phyloP scores from a whole-genome alignment of 441 rosid genomes.

The Pelargonium myrrhifolium region DNA sequence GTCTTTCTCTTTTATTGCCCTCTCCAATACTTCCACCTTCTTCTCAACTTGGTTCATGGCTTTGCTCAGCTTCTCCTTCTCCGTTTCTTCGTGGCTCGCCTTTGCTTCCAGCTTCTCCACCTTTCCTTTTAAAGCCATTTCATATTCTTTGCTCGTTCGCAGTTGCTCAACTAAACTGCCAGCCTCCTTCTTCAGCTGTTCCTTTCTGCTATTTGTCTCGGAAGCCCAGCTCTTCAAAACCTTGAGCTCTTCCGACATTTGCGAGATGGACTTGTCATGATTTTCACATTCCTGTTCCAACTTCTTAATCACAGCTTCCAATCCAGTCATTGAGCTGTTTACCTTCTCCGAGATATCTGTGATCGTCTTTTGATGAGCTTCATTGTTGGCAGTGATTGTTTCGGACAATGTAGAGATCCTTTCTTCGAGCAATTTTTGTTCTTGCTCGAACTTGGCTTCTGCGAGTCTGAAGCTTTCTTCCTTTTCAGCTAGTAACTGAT shows the following conservation, averaged over 20 bases:
- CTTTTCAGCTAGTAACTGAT: conserved; percentile 65
- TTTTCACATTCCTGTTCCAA: conserved; percentile 32
- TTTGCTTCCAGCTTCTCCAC: conserved; percentile 40
- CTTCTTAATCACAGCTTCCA: conserved; percentile 34
- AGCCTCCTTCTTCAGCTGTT: conserved; percentile 28
- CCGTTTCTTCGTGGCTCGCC: conserved; percentile 38
- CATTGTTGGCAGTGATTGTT: conserved; percentile 30
- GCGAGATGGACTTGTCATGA: conserved; percentile 1
- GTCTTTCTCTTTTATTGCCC: conserved; percentile 41
- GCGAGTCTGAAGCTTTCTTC: conserved; percentile 57
- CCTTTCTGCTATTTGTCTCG: conserved; percentile 38
- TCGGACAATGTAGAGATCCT: conserved; percentile 32
- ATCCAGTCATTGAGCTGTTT: conserved; percentile 24
- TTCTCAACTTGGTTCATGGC: conserved; percentile 32
- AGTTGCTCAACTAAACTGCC: conserved; percentile 31
- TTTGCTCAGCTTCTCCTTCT: conserved; percentile 38
- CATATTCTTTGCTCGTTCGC: conserved; percentile 32
- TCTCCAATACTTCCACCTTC: conserved; percentile 35
- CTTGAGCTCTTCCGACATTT: conserved; percentile 35
- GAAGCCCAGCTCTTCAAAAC: conserved; percentile 33
- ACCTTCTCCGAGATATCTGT: conserved; percentile 36
- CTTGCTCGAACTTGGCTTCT: conserved; percentile 55
- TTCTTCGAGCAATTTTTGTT: conserved; percentile 49
- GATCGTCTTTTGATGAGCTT: conserved; percentile 43
- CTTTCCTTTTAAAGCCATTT: conserved; percentile 27